phyloP scores from a whole-genome alignment of 768 basidiomycete genomes.

The Hygrocybe punicea region DNA sequence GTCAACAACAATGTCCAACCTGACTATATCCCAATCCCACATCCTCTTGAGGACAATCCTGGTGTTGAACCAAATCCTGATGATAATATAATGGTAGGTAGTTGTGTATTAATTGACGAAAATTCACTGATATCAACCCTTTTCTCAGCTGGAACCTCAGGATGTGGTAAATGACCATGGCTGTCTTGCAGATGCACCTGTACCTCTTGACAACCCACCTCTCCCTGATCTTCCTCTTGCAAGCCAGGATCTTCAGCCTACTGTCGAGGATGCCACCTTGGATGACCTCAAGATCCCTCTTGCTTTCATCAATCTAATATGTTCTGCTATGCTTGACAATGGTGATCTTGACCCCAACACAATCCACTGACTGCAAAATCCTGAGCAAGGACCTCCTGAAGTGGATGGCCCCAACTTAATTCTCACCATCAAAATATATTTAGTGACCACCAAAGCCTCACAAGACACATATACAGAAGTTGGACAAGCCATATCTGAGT shows the following conservation, averaged over 20 bases:
- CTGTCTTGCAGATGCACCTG: neutral
- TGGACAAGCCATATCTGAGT: conserved; percentile 16
- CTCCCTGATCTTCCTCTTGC: neutral
- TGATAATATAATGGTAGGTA: too few species aligned
- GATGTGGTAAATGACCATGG: too few species aligned
- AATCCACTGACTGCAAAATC: conserved; percentile 27
- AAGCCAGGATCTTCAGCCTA: neutral
- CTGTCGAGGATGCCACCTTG: neutral
- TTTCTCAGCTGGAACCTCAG: too few species aligned
- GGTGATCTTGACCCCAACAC: conserved; percentile 16
- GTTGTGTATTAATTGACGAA: too few species aligned
- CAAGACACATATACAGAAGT: conserved; percentile 28
- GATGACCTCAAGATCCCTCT: conserved; percentile 18
- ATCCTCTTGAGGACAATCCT: too few species aligned
- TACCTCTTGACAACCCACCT: neutral
- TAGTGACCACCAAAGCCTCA: conserved; percentile 29
- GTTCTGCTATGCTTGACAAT: conserved; percentile 27
- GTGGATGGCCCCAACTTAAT: conserved; percentile 22
- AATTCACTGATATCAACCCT: too few species aligned
- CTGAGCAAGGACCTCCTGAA: conserved; percentile 15
- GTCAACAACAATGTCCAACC: too few species aligned
- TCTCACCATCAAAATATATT: conserved; percentile 33
- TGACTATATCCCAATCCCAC: too few species aligned
- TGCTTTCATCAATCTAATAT: conserved; percentile 21
- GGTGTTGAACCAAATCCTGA: too few species aligned